Percentiles rank a stretch among this genome's conserved stretches.
phyloP scores from a whole-genome alignment of 2,329 filamentous ascomycete species.

The Penicillium concentricum region DNA sequence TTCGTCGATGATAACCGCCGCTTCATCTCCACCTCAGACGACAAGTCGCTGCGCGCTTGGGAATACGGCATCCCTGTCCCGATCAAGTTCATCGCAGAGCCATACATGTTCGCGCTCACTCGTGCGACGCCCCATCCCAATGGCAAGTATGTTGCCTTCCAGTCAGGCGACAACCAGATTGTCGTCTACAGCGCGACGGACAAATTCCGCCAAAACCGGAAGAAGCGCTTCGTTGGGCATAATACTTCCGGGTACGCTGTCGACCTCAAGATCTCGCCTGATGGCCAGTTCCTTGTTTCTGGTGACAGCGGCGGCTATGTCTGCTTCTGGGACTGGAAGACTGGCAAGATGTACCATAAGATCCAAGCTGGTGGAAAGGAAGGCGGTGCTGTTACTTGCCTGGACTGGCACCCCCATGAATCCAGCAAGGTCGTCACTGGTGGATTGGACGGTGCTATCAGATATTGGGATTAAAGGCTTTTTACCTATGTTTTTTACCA shows the following conservation, averaged over 20 bases:
- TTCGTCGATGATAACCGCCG: slow-evolving; percentile 93
- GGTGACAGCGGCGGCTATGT: slow-evolving; percentile 87
- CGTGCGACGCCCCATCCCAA: slow-evolving; percentile 80
- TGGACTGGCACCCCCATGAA: slow-evolving; percentile 97
- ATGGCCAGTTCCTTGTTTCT: slow-evolving; percentile 84
- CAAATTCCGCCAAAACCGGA: slow-evolving; percentile 94
- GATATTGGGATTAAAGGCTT: slow-evolving; percentile 80
- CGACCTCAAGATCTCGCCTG: slow-evolving; percentile 82
- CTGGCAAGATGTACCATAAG: slow-evolving; percentile 98
- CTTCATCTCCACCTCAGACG: slow-evolving; percentile 97
- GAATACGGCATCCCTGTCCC: slow-evolving; percentile 98
- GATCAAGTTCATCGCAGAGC: slow-evolving; percentile 97
- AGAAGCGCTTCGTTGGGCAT: slow-evolving; percentile 94
- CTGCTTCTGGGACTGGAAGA: slow-evolving; percentile 99
- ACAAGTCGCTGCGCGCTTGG: slow-evolving; percentile 94
- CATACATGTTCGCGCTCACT: slow-evolving; percentile 96
- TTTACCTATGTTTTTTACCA: background rate
- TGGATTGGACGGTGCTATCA: slow-evolving; percentile 82
- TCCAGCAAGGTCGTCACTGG: slow-evolving; percentile 90
- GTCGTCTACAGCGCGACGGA: slow-evolving; percentile 92
- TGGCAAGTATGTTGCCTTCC: slow-evolving; percentile 92
- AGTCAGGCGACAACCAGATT: slow-evolving; percentile 93
- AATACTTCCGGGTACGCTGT: slow-evolving; percentile 94
- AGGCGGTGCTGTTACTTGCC: slow-evolving; percentile 77
- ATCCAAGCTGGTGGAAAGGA: slow-evolving; percentile 68